phyloP scores from a whole-genome alignment of 805 yeast genomes.

The Dipodascus geniculatus region DNA sequence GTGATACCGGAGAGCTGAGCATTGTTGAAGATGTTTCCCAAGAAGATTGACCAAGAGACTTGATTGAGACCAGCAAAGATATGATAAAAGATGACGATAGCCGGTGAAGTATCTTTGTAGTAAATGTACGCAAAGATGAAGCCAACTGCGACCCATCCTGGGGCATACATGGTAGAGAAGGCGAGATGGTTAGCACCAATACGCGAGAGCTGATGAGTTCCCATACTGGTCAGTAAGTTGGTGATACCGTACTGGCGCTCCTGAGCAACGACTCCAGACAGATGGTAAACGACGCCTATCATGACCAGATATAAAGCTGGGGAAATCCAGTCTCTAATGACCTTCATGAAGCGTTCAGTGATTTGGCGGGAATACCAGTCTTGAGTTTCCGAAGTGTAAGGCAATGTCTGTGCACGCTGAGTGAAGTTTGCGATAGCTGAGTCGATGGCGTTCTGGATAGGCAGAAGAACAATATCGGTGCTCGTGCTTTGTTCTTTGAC shows the following conservation, averaged over 20 bases:
- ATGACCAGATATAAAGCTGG: conserved; percentile 26
- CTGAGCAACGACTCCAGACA: conserved; percentile 24
- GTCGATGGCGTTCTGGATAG: conserved; percentile 27
- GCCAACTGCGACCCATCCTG: conserved; percentile 26
- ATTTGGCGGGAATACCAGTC: conserved; percentile 17
- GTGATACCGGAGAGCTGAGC: conserved; percentile 26
- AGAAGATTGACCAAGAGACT: conserved; percentile 23
- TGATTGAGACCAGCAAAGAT: conserved; percentile 22
- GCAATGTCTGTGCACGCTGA: conserved; percentile 20
- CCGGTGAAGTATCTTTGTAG: conserved; percentile 17
- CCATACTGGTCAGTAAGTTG: conserved; percentile 23
- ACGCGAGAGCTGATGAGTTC: conserved; percentile 19
- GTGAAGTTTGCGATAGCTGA: conserved; percentile 20
- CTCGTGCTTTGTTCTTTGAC: conserved; percentile 19
- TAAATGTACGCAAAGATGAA: conserved; percentile 16
- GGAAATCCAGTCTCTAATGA: conserved; percentile 21
- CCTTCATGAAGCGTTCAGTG: conserved; percentile 19
- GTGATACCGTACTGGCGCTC: conserved; percentile 26
- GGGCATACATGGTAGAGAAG: conserved; percentile 21
- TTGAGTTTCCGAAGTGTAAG: conserved; percentile 22
- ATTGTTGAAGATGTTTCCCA: conserved; percentile 21
- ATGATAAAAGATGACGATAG: conserved; percentile 22
- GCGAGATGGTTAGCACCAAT: conserved; percentile 21
- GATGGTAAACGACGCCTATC: conserved; percentile 27
- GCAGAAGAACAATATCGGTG: conserved; percentile 23